phyloP scores from a whole-genome alignment of 2,329 filamentous ascomycete genomes.

The Emmonsia crescens region DNA sequence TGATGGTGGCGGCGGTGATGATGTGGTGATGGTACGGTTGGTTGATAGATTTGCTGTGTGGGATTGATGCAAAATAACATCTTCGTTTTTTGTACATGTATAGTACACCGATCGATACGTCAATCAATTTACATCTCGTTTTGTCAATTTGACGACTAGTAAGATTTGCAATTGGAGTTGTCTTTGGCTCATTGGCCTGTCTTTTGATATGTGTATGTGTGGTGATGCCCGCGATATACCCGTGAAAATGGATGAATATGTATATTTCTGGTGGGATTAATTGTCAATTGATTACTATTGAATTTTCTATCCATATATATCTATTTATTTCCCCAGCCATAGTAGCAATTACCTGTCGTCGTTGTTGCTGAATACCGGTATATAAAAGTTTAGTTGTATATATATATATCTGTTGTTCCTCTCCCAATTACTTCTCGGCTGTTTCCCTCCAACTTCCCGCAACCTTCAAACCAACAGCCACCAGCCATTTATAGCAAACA shows the following conservation, averaged over 20 bases:
- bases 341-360: neutral
- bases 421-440: neutral
- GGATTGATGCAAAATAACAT: neutral
- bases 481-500: neutral
- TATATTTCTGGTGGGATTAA: neutral
- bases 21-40: too few relatives aligned
- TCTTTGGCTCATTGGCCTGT: neutral
- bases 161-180: neutral
- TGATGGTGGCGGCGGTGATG: conserved; percentile 11
- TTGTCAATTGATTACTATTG: neutral
- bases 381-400: too few relatives aligned
- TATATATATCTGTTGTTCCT: neutral
- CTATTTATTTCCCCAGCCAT: neutral
- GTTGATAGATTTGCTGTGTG: conserved; percentile 2
- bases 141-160: neutral
- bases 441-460: neutral
- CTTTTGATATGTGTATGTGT: neutral
- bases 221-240: neutral
- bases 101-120: neutral
- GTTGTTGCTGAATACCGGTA: neutral
- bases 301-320: too few relatives aligned
- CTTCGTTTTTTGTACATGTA: neutral
- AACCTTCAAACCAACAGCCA: neutral
- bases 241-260: neutral
- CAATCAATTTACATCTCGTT: neutral